Base-by-base conservation (phyloP, 2,329 filamentous ascomycete genomes). In the Alternaria infectoria region DNA sequence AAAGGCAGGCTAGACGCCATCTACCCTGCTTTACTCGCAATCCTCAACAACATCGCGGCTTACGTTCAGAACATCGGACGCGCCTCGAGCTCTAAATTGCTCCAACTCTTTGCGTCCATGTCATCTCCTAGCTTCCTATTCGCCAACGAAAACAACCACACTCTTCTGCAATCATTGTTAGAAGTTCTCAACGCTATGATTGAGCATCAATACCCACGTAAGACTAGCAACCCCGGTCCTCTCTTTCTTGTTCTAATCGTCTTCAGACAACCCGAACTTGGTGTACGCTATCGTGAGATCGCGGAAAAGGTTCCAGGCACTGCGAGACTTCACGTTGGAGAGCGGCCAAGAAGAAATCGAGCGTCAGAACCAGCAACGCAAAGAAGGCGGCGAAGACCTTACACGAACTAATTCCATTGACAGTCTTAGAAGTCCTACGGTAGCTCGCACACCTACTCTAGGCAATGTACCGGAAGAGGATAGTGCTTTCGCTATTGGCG, bases 331-430 rank as follows among this genome's bases (percentile, higher is more conserved):
- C 73, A 98, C 95, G 0, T 85, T 98, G 1, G 95, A 98, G 76
- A 96, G 92, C 72, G 96, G 93, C 0, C 92, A 96, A 74, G 91
- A 95, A 77, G 95, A 98, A 77, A 91, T 98, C 26, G 93, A 97
- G 77, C 89, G 92, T 59, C 88, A 91, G 65, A 90, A 89, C 64
- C 88, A 91, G 66, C 86, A 87, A 61, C 87, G 76, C 90, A 97
- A 82, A 88, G 93, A 73, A 81, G 83, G 65, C 68, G 61, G 71
- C 12, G 71, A 66, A 21, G 77, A 79, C 9, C 71, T 78, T 7
- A 81, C 79, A 40, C 79, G 80, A 21, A 84, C 88, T 62, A 89
- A 86, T 70, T 94, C 91, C 0, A 83, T 87, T 5, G 91, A 94
- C 59, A 92, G 89, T 71, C 64, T 88, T 46, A 84, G 88, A 58